Percentiles rank a stretch among this genome's conserved stretches.
Conservation (phyloP, 306 rosid species). For the Psophocarpus tetragonolobus region DNA sequence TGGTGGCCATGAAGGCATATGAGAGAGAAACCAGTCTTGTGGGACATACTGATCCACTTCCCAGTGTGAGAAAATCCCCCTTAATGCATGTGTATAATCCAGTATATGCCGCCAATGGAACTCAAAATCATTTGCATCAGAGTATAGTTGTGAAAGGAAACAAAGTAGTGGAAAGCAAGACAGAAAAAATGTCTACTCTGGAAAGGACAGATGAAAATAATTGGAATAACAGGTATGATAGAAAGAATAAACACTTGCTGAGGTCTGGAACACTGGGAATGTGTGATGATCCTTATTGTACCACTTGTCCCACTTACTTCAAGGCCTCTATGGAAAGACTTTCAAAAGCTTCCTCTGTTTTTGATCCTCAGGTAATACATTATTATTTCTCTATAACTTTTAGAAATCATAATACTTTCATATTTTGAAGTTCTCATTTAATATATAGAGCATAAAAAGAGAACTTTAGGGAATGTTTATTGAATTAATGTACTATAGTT, state of each 20-base stretch:
- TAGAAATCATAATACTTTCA: background rate
- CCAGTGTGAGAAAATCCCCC: constrained; percentile 46
- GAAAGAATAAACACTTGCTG: constrained; percentile 64
- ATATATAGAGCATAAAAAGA: background rate
- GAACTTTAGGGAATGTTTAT: background rate
- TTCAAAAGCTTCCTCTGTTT: constrained; percentile 41
- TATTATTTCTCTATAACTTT: background rate
- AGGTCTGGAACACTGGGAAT: constrained; percentile 82
- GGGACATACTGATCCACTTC: constrained; percentile 61
- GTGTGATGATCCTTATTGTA: constrained; percentile 92
- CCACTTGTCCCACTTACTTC: constrained; percentile 69
- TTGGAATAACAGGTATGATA: constrained; percentile 39
- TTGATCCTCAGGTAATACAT: constrained; percentile 58
- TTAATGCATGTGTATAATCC: constrained; percentile 57
- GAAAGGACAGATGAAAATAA: constrained; percentile 34
- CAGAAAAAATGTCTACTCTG: constrained; percentile 40
- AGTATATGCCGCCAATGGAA: constrained; percentile 33
- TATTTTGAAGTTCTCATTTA: constrained; percentile 9
- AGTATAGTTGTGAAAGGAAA: constrained; percentile 32
- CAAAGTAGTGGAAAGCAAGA: constrained; percentile 36
- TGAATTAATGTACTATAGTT: background rate
- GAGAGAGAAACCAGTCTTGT: constrained; percentile 48
- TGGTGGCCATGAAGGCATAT: constrained; percentile 43
- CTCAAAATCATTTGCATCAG: constrained; percentile 38
- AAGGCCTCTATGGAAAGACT: constrained; percentile 44